Base-by-base conservation (phyloP, 768 basidiomycete species). In the Sporobolomyces roseus region DNA sequence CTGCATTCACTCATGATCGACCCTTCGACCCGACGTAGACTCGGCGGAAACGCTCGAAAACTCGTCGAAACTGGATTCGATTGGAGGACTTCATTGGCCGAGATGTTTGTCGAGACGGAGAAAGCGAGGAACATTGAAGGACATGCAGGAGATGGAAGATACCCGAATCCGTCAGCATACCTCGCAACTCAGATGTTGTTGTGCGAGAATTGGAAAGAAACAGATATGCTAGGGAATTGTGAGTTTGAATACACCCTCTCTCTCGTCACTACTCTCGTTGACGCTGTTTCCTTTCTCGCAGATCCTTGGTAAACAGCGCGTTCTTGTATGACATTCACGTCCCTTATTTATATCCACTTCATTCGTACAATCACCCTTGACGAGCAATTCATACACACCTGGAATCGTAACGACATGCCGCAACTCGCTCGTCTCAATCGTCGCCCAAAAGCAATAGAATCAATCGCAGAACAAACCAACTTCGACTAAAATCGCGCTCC, bases 1-100 rank as follows among this genome's bases (percentile, higher is more conserved):
- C 17, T 69, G n/a, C 29, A 41, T 7, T 30, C n/a, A 14, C 68
- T 69, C n/a, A 43, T 69, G 25, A 3, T 36, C 43, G 68, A 69
- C 29, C 58, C 62, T 16, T 23, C 33, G 0, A 23, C 35, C 12
- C 62, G 68, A 0, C 8, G 25, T 17, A 12, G 60, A 13, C 45
- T 69, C 0, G 68, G 56, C 7, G 6, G 17, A 23, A 69, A 69
- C 62, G 68, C 62, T 33, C 62, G 68, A 27, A 53, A 27, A 46
- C 62, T 69, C 33, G 68, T 69, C 56, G 62, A 69, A 51, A 52
- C 51, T 36, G 62, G 68, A 29, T 64, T 54, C 56, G 68, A 69
- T 56, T 69, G 68, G 68, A 27, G 68, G 33, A 60, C 62, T 35
- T 64, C 68, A 30, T 45, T 69, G 5, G n/a, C 29, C 3, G 62